A percentile compares a stretch with the other conserved stretches of the same genome.
Conservation (phyloP, 352 stramenopile genomes). For the Globisporangium rhizosaccharum region DNA sequence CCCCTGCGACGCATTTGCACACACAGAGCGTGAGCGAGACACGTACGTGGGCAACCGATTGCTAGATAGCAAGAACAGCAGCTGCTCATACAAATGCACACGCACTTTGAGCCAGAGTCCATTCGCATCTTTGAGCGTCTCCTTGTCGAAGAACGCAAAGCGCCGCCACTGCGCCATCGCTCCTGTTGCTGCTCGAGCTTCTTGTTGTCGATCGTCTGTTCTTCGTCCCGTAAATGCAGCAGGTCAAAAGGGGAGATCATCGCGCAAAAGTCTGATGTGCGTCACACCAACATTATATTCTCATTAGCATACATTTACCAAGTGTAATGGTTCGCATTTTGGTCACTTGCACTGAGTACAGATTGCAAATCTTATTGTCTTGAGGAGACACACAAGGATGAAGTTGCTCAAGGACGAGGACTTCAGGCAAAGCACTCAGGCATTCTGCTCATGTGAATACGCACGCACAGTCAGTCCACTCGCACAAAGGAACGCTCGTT, state of each 20-base stretch:
- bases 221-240: neutral
- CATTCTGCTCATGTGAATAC: too few species aligned
- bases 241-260: neutral
- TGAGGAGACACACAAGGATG: too few species aligned
- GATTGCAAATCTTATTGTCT: too few species aligned
- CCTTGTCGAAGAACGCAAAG: constrained; percentile 89
- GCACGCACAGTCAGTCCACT: too few species aligned
- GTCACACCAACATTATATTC: too few species aligned
- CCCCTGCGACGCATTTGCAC: constrained; percentile 30
- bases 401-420: too few species aligned
- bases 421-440: too few species aligned
- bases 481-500: too few species aligned
- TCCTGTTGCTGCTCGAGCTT: constrained; percentile 5
- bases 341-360: too few species aligned
- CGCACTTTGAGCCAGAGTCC: constrained; percentile 82
- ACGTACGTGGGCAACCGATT: neutral
- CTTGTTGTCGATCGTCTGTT: neutral
- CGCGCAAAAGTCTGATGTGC: neutral
- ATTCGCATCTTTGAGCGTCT: constrained; percentile 79
- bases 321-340: too few species aligned
- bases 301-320: too few species aligned
- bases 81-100: neutral
- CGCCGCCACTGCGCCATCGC: constrained; percentile 84
- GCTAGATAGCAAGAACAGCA: constrained; percentile 5
- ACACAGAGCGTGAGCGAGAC: neutral